Base-by-base conservation (phyloP, 148 eudicot genomes). In the Pharnaceum exiguum region DNA sequence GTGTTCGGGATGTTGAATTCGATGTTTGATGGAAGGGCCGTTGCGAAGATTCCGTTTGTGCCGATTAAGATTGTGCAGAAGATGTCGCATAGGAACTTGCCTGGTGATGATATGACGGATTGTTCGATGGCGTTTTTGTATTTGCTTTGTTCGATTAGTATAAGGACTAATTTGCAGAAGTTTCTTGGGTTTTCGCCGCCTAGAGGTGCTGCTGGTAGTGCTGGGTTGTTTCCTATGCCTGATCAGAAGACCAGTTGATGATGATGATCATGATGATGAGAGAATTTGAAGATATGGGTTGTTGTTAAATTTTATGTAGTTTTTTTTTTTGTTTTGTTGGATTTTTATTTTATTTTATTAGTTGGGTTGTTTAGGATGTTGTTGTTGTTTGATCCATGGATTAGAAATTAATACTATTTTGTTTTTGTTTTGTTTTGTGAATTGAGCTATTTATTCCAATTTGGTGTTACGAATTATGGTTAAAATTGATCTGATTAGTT, bases 61-160 rank as follows among this genome's bases (percentile, higher is more conserved):
- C 99, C 99, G 1, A 53, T 79, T 0, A 62, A 69, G 10, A n/a
- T 94, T 19, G 77, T 94, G 43, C 96, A 89, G 96, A 94, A 94
- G 79, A 94, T 94, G 96, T 81, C 89, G 43, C 99, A 83, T 19
- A 44, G 96, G 5, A 94, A 94, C 1, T 63, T 94, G 67, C 70
- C 73, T 0, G 95, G 99, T 24, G 87, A 86, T 33, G 99, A 94
- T 63, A 67, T 73, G 82, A 94, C 99, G 11, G 99, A 94, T 84
- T 94, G 96, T 59, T 89, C 99, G 0, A 94, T 94, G 99, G 99
- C 96, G 27, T 94, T 94, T 76, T n/a, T 94, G 58, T 89, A 94
- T 19, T 65, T 94, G 55, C 51, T 94, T 59, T 94, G 99, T 50
- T 89, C 96, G 46, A 77, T 94, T 39, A 89, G 99, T 67, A 89